These are phyloP conservation scores for Diplodia intermedia DNA, from an alignment of 2,329 filamentous ascomycete genomes.

Conservation along the genomic window DNA sequence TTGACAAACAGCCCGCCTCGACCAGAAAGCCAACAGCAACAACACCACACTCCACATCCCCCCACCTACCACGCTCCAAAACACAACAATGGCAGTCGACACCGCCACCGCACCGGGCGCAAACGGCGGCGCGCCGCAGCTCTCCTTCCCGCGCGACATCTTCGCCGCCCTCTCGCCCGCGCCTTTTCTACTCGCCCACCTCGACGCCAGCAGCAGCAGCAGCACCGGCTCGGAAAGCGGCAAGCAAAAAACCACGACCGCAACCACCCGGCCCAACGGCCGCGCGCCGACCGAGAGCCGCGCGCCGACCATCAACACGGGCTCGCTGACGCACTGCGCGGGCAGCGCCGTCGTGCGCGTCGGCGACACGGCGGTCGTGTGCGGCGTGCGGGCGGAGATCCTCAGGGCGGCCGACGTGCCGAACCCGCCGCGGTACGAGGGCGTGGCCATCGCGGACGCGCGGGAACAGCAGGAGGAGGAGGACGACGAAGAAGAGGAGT, in stretches of 20 bases:
- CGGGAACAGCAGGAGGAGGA: conserved; percentile 29
- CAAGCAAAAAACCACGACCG: conserved; percentile 44
- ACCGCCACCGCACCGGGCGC: conserved; percentile 8
- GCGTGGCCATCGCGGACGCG: not conserved
- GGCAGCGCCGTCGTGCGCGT: conserved; percentile 87
- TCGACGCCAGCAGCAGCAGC: conserved; percentile 60
- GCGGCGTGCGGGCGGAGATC: conserved; percentile 87
- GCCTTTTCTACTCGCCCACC: conserved; percentile 87
- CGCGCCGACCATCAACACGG: conserved; percentile 76
- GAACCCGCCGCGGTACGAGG: conserved; percentile 56
- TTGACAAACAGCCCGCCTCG: not conserved
- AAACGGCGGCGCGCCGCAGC: conserved; percentile 35
- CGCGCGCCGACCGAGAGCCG: conserved; percentile 74
- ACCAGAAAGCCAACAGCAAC: not conserved
- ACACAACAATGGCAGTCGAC: conserved; percentile 24
- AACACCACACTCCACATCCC: not conserved
- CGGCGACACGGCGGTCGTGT: conserved; percentile 93
- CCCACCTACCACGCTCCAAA: not conserved
- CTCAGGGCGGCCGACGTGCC: conserved; percentile 77
- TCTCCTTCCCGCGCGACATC: conserved; percentile 68
- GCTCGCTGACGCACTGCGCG: conserved; percentile 85
- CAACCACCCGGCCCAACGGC: conserved; percentile 79
- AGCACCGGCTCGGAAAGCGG: not conserved
- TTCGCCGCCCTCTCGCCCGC: conserved; percentile 91
- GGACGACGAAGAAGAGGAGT: not conserved